Evolutionary conservation across 2,329 filamentous ascomycete species (phyloP).

Genomic region (Hypoxylon sp.): DNA sequence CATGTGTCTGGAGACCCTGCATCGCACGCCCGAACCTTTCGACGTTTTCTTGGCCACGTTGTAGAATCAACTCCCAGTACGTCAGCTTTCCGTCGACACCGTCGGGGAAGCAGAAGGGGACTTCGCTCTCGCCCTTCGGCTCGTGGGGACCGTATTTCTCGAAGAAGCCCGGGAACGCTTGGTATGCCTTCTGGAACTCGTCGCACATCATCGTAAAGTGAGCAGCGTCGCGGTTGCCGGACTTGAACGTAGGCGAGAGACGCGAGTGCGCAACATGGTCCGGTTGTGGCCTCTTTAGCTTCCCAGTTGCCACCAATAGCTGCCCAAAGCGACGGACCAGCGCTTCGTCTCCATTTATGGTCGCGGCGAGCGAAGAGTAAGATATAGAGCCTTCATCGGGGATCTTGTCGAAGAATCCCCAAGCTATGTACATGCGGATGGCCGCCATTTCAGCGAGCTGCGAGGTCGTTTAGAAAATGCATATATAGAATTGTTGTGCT

Average conservation of each 20-base stretch:
- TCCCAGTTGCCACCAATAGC: neutral
- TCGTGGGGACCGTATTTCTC: constrained; percentile 7
- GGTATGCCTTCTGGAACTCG: constrained; percentile 2
- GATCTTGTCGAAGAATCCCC: constrained; percentile 13
- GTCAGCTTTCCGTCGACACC: constrained; percentile 3
- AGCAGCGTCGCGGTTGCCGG: neutral
- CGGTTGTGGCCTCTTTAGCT: neutral
- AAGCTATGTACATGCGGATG: constrained; percentile 8
- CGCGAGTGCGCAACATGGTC: constrained; percentile 12
- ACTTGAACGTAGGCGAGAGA: constrained; percentile 2
- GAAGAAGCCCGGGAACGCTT: constrained; percentile 5
- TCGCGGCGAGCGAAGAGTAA: neutral
- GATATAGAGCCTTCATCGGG: neutral
- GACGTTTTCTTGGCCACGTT: neutral
- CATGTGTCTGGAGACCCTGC: neutral
- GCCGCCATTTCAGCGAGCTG: constrained; percentile 6
- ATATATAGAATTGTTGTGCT: neutral
- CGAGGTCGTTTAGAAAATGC: neutral
- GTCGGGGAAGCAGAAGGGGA: constrained; percentile 7
- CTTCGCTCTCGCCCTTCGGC: constrained; percentile 4
- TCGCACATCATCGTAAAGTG: constrained; percentile 5
- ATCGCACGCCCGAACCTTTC: constrained; percentile 5
- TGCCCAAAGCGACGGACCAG: constrained; percentile 6
- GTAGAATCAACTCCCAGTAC: constrained; percentile 1
- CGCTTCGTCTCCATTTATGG: neutral